A percentile compares a stretch with the other conserved stretches of the same genome.
These are phyloP conservation scores for Aspergillus cejpii DNA, from an alignment of 2,329 filamentous ascomycete species.

Conservation along the genomic window DNA sequence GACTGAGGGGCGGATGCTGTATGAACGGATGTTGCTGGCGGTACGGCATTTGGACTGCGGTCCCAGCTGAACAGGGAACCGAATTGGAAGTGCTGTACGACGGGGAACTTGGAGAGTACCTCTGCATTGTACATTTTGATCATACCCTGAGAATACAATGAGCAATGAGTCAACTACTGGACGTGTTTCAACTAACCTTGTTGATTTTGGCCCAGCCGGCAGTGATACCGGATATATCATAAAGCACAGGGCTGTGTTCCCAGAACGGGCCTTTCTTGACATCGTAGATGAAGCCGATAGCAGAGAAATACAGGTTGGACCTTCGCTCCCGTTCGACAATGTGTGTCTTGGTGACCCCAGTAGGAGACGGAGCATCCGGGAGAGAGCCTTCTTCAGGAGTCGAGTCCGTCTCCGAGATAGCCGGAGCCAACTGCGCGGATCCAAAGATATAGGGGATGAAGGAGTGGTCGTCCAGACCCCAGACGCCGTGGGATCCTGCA, in stretches of 20 bases:
- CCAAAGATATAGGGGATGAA: slow-evolving; percentile 94
- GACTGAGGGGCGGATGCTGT: slow-evolving; percentile 33
- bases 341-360: slow-evolving; percentile 58
- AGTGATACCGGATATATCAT: slow-evolving; percentile 84
- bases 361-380: slow-evolving; percentile 62
- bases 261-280: slow-evolving; percentile 96
- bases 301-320: slow-evolving; percentile 84
- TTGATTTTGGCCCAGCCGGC: slow-evolving; percentile 99
- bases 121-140: slow-evolving; percentile 99
- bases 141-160: slow-evolving; percentile 65
- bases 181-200: slow-evolving; percentile 56
- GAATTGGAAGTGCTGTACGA: slow-evolving; percentile 93
- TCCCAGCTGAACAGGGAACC: slow-evolving; percentile 76
- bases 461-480: slow-evolving; percentile 96
- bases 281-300: slow-evolving; percentile 93
- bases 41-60: slow-evolving; percentile 54
- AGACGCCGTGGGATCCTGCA: slow-evolving; percentile 92
- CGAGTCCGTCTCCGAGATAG: slow-evolving; percentile 57
- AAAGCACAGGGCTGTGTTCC: slow-evolving; percentile 92
- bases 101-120: slow-evolving; percentile 91
- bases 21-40: slow-evolving; percentile 50
- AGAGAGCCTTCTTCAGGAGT: slow-evolving; percentile 76
- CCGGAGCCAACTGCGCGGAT: slow-evolving; percentile 77
- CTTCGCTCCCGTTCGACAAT: slow-evolving; percentile 60
- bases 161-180: neutral